A percentile compares a stretch with the other conserved stretches of the same genome.
These are phyloP conservation scores for Gamsiella multidivaricata DNA, from an alignment of 192 early-diverging fungal genomes.

Conservation along the genomic window DNA sequence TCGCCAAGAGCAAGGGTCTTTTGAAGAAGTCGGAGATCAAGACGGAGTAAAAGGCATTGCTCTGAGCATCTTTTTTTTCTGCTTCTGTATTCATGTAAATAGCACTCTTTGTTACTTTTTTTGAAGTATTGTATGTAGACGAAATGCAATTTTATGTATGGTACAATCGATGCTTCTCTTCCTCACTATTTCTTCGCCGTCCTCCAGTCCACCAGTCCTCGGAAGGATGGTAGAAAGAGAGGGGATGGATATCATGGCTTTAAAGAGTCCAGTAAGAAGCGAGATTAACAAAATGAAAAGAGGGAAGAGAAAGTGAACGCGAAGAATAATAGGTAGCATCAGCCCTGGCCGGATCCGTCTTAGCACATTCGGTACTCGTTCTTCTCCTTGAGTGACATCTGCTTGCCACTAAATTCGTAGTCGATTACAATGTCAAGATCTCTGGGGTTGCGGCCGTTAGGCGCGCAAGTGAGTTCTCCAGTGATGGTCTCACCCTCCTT, in stretches of 20 bases:
- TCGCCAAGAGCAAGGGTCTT: slow-evolving; percentile 39
- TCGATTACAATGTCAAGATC: slow-evolving; percentile 91
- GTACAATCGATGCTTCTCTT: slow-evolving; percentile 21
- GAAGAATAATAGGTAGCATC: neutral
- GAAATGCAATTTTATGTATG: slow-evolving; percentile 20
- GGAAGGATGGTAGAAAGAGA: neutral
- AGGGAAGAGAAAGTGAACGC: neutral
- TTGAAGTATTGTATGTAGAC: too few species aligned
- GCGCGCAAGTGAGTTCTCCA: slow-evolving; percentile 65
- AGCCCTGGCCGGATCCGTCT: neutral
- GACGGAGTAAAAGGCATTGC: slow-evolving; percentile 15
- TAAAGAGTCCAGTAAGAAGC: neutral
- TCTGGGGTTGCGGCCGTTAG: slow-evolving; percentile 88
- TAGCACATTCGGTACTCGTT: slow-evolving; percentile 61
- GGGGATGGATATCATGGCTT: slow-evolving; percentile 1
- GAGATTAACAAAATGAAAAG: too few species aligned
- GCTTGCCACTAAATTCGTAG: slow-evolving; percentile 53
- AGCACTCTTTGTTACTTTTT: too few species aligned
- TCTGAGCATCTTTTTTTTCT: too few species aligned
- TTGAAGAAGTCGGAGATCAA: slow-evolving; percentile 42
- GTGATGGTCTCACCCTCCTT: slow-evolving; percentile 81
- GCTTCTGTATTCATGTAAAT: too few species aligned
- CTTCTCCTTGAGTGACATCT: slow-evolving; percentile 50
- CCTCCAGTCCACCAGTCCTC: neutral
- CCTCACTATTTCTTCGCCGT: neutral